A percentile compares a stretch with the other conserved stretches of the same genome.
Evolutionary conservation across 306 rosid species (phyloP).

Genomic region (Hippophae gyantsensis): DNA sequence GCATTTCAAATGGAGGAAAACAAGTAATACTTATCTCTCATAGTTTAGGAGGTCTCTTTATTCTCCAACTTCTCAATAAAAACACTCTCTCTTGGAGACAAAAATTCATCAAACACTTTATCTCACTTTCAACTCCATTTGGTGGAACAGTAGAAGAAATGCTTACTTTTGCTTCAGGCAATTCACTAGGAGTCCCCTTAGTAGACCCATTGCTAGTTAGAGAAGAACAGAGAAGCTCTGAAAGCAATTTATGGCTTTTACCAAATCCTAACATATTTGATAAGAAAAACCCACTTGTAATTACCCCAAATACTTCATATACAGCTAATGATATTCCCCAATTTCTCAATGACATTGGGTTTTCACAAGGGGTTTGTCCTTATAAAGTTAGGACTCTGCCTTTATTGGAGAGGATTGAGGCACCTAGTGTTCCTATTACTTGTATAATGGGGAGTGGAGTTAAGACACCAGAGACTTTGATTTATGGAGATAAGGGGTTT

Average conservation of each 20-base stretch:
- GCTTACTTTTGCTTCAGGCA: constrained; percentile 79
- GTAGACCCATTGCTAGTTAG: constrained; percentile 70
- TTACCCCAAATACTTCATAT: constrained; percentile 35
- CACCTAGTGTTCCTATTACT: constrained; percentile 63
- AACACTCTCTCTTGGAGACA: constrained; percentile 55
- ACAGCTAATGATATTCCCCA: constrained; percentile 43
- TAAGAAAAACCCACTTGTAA: constrained; percentile 31
- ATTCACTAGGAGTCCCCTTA: constrained; percentile 63
- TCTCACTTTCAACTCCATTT: constrained; percentile 80
- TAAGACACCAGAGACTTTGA: constrained; percentile 51
- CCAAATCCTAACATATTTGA: constrained; percentile 58
- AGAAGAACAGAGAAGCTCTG: constrained; percentile 71
- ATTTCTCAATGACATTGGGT: constrained; percentile 67
- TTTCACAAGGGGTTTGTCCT: constrained; percentile 48
- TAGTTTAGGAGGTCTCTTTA: constrained; percentile 74
- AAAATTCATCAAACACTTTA: constrained; percentile 52
- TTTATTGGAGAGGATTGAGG: constrained; percentile 27
- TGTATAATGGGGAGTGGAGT: constrained; percentile 62
- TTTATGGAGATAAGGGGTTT: constrained; percentile 39
- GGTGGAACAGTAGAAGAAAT: constrained; percentile 69
- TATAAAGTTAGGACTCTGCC: constrained; percentile 48
- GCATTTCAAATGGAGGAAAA: constrained; percentile 56
- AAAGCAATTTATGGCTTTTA: constrained; percentile 79
- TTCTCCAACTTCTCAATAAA: constrained; percentile 56
- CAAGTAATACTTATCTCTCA: constrained; percentile 68